Base-by-base conservation (phyloP, 495 filamentous ascomycete genomes). In the Neurospora sp. region DNA sequence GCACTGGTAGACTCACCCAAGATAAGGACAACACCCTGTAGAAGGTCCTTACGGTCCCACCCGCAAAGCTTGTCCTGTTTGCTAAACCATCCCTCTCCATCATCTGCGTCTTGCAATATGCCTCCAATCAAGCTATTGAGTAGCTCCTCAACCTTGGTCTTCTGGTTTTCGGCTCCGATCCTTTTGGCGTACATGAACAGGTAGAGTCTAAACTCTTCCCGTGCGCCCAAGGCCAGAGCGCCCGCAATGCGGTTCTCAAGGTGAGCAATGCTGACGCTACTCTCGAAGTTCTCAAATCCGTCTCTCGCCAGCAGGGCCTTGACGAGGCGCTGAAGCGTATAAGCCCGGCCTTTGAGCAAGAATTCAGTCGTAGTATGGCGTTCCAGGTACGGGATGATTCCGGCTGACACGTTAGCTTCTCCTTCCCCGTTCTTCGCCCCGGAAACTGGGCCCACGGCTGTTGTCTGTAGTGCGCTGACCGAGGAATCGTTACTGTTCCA, bases 101-200 rank as follows among this genome's bases (percentile, higher is more conserved):
- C 84, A 4, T 84, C 86, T 27, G 87, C 85, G 31, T 89, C 86
- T 74, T 83, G 81, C 35, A 90, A 85, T 5, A 94, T 81, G 4
- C 91, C 91, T 16, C 96, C 94, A 31, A 95, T 83, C 69, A 99
- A 81, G 41, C 89, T 90, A 73, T 92, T 90, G 40, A 98, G 82
- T 9, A 99, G 81, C 84, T 98, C 96, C 77, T 97, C 96, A 1
- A 98, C 93, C 82, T 98, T 99, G 44, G 86, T 85, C 77, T 90
- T 89, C 75, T 94, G 81, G 0, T 94, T 94, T 78, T 99, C 96
- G 1, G 93, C 93, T 1, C 96, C 96, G 38, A 99, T 89, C 4
- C 96, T 89, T 83, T 97, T 98, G 2, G 93, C 95, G 76, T 98
- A 99, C 93, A 98, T 98, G 75, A 93, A 90, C 7, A 98, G 82